A percentile compares a stretch with the other conserved stretches of the same genome.
These are phyloP conservation scores for Saksenaea oblongispora DNA, from an alignment of 371 early-diverging fungal species.

Conservation along the genomic window DNA sequence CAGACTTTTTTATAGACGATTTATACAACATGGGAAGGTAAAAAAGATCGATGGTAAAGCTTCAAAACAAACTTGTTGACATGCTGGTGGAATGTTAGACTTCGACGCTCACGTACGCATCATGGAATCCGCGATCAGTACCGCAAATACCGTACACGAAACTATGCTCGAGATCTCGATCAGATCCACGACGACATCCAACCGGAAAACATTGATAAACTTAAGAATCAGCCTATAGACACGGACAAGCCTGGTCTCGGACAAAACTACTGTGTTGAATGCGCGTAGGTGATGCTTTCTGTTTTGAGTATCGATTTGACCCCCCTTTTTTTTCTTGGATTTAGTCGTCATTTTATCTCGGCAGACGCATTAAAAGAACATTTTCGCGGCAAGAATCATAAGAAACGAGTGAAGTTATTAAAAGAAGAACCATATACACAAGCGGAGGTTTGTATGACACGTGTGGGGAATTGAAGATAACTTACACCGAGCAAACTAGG, in stretches of 20 bases:
- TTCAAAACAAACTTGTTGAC: too few species aligned
- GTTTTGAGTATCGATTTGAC: neutral
- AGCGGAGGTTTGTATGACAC: slow-evolving; percentile 66
- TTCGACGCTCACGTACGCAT: slow-evolving; percentile 73
- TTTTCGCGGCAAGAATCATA: slow-evolving; percentile 49
- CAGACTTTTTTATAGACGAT: neutral
- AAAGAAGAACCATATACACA: slow-evolving; percentile 87
- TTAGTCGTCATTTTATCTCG: slow-evolving; percentile 52
- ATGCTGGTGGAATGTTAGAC: slow-evolving; percentile 30
- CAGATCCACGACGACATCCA: slow-evolving; percentile 88
- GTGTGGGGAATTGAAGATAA: neutral
- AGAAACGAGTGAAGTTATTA: slow-evolving; percentile 70
- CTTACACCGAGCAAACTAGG: slow-evolving; percentile 19
- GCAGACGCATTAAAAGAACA: slow-evolving; percentile 41
- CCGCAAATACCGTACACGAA: slow-evolving; percentile 64
- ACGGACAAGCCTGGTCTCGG: slow-evolving; percentile 90
- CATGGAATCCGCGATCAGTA: slow-evolving; percentile 66
- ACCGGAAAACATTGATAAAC: slow-evolving; percentile 65
- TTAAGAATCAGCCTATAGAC: slow-evolving; percentile 66
- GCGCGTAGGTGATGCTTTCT: slow-evolving; percentile 57
- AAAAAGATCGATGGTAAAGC: neutral
- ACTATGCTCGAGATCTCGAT: slow-evolving; percentile 84
- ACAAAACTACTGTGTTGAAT: slow-evolving; percentile 87
- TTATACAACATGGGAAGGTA: neutral
- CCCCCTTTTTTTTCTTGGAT: neutral